These are phyloP conservation scores for Claviceps cyperi DNA, from an alignment of 2,329 filamentous ascomycete species.

Conservation along the genomic window DNA sequence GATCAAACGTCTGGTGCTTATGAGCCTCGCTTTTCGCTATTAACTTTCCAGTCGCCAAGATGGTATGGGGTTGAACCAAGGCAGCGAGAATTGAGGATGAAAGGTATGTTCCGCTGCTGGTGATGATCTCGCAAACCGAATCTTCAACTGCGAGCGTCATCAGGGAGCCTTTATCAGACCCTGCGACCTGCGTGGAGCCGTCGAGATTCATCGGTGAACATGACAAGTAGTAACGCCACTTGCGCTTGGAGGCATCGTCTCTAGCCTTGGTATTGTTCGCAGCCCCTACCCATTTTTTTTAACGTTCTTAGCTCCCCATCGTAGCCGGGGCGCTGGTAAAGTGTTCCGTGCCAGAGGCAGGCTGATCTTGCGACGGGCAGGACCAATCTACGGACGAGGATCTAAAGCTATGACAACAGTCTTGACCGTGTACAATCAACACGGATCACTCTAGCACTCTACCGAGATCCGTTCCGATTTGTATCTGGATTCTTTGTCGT, in stretches of 20 bases:
- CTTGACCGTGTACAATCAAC: neutral
- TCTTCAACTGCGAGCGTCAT: neutral
- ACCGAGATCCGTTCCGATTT: neutral
- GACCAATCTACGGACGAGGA: neutral
- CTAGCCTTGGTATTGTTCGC: slow-evolving; percentile 1
- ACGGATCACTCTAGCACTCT: neutral
- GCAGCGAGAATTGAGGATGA: too few species aligned
- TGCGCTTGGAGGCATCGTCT: too few species aligned
- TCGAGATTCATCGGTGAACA: neutral
- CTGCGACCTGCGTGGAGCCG: too few species aligned
- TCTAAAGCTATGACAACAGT: neutral
- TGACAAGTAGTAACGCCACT: neutral
- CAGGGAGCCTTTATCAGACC: too few species aligned
- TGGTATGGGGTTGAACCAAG: too few species aligned
- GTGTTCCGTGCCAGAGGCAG: neutral
- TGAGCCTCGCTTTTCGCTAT: too few species aligned
- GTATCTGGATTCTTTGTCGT: neutral
- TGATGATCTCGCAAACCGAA: too few species aligned
- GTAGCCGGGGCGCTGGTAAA: neutral
- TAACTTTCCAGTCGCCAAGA: too few species aligned
- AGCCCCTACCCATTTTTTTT: neutral
- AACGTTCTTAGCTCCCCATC: neutral
- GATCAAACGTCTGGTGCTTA: too few species aligned
- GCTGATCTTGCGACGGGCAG: neutral
- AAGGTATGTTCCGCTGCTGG: too few species aligned